phyloP scores from a whole-genome alignment of 2,329 filamentous ascomycete genomes.

The Cladosporium sp. region DNA sequence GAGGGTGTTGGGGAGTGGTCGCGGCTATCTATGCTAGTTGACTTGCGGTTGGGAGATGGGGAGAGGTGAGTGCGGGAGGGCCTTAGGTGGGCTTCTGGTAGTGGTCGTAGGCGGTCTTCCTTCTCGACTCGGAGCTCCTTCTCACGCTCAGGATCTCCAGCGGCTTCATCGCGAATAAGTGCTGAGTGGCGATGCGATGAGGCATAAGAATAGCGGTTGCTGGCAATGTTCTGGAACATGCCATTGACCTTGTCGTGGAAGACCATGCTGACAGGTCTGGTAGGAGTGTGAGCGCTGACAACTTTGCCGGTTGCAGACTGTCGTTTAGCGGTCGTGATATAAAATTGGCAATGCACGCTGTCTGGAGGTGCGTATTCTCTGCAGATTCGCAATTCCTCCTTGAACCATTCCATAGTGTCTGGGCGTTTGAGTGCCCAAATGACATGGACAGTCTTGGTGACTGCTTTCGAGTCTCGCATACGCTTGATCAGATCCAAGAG shows the following conservation, averaged over 20 bases:
- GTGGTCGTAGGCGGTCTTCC: constrained; percentile 76
- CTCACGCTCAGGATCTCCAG: constrained; percentile 72
- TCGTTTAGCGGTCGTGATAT: constrained; percentile 74
- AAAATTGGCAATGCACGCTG: constrained; percentile 89
- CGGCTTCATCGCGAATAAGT: constrained; percentile 74
- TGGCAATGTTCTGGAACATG: constrained; percentile 79
- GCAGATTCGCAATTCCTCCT: constrained; percentile 88
- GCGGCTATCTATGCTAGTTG: constrained; percentile 34
- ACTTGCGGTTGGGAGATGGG: constrained; percentile 42
- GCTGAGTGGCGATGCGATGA: constrained; percentile 65
- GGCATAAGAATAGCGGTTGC: constrained; percentile 53
- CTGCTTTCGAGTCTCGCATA: constrained; percentile 90
- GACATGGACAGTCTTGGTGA: constrained; percentile 83
- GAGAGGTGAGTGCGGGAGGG: constrained; percentile 25
- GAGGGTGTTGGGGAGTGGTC: constrained; percentile 13
- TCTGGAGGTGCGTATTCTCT: constrained; percentile 83
- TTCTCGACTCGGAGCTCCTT: constrained; percentile 74
- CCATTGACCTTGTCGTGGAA: constrained; percentile 85
- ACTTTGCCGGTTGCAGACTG: constrained; percentile 42
- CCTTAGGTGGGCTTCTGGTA: constrained; percentile 55
- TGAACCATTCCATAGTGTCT: constrained; percentile 97
- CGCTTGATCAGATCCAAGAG: constrained; percentile 91
- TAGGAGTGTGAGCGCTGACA: constrained; percentile 48
- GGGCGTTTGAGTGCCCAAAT: constrained; percentile 91
- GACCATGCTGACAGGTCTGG: constrained; percentile 62